Conservation (phyloP, 805 yeast species). For the Wickerhamiella siamensis region DNA sequence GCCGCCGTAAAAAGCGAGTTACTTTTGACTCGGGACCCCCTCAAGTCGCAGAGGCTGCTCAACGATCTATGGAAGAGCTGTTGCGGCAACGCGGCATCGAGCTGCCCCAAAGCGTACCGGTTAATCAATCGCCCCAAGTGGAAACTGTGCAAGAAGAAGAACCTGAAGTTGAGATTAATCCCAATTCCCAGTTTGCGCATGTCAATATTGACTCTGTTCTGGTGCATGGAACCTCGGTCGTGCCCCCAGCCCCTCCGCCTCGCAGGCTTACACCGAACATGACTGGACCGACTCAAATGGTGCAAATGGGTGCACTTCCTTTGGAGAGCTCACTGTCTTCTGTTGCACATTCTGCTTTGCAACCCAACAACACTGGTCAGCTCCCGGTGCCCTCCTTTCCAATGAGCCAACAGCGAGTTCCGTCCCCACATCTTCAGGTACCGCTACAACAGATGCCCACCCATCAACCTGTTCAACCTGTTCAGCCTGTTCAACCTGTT, state of each 20-base stretch:
- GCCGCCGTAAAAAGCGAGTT: conserved; percentile 22
- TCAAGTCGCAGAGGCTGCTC: conserved; percentile 29
- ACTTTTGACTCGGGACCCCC: conserved; percentile 27
- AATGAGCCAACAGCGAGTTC: background rate
- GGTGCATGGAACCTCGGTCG: conserved; percentile 39
- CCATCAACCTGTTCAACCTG: background rate
- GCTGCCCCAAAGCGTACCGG: conserved; percentile 7
- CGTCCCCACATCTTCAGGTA: conserved; percentile 1
- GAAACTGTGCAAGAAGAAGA: conserved; percentile 12
- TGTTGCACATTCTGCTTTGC: background rate
- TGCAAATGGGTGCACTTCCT: conserved; percentile 6
- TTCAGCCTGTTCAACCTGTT: background rate
- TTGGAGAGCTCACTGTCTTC: conserved; percentile 3
- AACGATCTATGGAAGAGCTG: conserved; percentile 26
- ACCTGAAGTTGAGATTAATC: conserved; percentile 26
- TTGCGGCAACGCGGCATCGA: conserved; percentile 19
- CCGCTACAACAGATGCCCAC: background rate
- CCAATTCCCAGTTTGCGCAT: conserved; percentile 58
- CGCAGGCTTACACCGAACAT: conserved; percentile 12
- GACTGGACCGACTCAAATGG: conserved; percentile 12
- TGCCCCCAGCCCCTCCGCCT: conserved; percentile 33
- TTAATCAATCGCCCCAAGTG: conserved; percentile 17
- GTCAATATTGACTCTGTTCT: conserved; percentile 69
- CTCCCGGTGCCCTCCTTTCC: background rate
- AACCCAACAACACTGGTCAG: background rate